phyloP scores from a whole-genome alignment of 306 rosid genomes.

The Dalbergia oliveri region DNA sequence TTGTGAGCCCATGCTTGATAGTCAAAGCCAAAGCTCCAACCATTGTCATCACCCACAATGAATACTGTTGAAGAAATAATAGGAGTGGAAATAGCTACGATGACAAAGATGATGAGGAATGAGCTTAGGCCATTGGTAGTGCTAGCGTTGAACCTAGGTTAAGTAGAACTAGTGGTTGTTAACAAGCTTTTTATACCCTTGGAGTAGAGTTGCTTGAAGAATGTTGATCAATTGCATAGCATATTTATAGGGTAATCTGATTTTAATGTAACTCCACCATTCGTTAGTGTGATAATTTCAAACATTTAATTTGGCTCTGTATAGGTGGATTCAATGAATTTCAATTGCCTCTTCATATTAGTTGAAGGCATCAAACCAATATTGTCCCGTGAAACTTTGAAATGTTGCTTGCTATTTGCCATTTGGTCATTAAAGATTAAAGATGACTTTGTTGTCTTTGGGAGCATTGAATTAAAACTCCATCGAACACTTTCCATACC shows the following conservation, averaged over 20 bases:
- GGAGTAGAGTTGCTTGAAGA: neutral
- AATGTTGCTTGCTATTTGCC: slow-evolving; percentile 25
- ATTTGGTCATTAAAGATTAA: slow-evolving; percentile 26
- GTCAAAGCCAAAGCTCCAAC: slow-evolving; percentile 56
- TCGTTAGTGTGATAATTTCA: neutral
- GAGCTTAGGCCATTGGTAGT: slow-evolving; percentile 46
- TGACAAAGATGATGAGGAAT: slow-evolving; percentile 39
- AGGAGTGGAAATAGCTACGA: slow-evolving; percentile 44
- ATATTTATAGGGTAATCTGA: slow-evolving; percentile 4
- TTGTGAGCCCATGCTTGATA: slow-evolving; percentile 56
- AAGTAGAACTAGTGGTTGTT: neutral
- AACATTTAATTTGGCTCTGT: slow-evolving; percentile 1
- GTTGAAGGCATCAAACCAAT: neutral
- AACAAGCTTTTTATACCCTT: neutral
- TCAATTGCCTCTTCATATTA: neutral
- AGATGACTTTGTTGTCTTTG: slow-evolving; percentile 1
- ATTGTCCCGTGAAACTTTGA: neutral
- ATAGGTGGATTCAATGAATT: neutral
- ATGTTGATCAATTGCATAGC: neutral
- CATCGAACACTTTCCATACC: too few species aligned
- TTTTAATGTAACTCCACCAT: neutral
- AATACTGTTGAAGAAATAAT: slow-evolving; percentile 44
- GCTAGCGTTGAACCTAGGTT: neutral
- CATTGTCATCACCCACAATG: slow-evolving; percentile 55
- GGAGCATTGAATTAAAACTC: neutral